A percentile compares a stretch with the other conserved stretches of the same genome.
Evolutionary conservation across 2,329 filamentous ascomycete species (phyloP).

Genomic region (Fusarium kyushuense): DNA sequence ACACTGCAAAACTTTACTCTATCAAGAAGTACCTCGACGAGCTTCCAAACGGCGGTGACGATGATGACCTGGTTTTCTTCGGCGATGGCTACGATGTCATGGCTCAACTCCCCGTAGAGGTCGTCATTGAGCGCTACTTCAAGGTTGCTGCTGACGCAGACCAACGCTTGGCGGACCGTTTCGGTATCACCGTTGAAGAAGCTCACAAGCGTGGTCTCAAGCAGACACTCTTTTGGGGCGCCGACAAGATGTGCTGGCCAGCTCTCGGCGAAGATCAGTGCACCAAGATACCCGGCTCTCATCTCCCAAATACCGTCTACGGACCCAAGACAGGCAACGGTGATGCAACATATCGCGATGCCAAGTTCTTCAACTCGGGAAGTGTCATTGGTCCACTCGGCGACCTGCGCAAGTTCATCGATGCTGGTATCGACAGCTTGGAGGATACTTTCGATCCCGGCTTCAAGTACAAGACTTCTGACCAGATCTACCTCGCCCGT

Average conservation of each 20-base stretch:
- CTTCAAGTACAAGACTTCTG: conserved; percentile 48
- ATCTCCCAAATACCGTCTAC: conserved; percentile 51
- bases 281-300: conserved; percentile 55
- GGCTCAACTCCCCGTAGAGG: conserved; percentile 73
- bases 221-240: conserved; percentile 58
- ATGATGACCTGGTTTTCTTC: conserved; percentile 72
- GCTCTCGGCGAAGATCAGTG: conserved; percentile 52
- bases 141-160: conserved; percentile 66
- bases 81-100: conserved; percentile 73
- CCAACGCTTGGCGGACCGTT: conserved; percentile 61
- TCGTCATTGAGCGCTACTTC: conserved; percentile 73
- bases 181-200: conserved; percentile 56
- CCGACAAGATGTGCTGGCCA: conserved; percentile 55
- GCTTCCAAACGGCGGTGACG: conserved; percentile 47
- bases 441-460: conserved; percentile 51
- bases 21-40: conserved; percentile 56
- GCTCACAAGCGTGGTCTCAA: conserved; percentile 49
- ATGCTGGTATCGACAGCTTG: conserved; percentile 49
- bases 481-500: conserved; percentile 55
- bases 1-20: conserved; percentile 45
- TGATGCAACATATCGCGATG: conserved; percentile 49
- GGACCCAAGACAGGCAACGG: conserved; percentile 53
- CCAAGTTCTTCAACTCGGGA: conserved; percentile 61
- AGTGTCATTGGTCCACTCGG: conserved; percentile 58
- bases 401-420: conserved; percentile 47